A percentile compares a stretch with the other conserved stretches of the same genome.
Conservation (phyloP, 1,139 yeast genomes). For the Blastobotrys persicus region DNA sequence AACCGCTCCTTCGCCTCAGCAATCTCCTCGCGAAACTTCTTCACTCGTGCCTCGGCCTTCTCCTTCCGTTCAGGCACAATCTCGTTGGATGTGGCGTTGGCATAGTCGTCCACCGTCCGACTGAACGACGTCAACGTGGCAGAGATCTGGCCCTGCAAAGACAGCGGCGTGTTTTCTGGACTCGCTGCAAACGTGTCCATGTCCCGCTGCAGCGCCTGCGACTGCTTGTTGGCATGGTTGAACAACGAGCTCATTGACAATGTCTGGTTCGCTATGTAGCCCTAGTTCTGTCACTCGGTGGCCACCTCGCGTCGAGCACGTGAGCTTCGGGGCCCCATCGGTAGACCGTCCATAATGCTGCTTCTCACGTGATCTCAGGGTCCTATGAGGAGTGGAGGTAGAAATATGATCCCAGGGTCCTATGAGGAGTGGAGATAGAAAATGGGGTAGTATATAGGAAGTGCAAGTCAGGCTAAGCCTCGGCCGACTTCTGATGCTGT, state of each 20-base stretch:
- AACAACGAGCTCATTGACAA: constrained; percentile 63
- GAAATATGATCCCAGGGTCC: no score
- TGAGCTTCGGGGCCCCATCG: no score
- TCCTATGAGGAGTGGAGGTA: no score
- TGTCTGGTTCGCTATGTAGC: no score
- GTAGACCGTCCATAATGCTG: no score
- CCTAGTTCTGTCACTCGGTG: no score
- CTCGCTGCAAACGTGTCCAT: constrained; percentile 64
- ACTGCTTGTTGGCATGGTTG: constrained; percentile 86
- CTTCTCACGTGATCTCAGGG: no score
- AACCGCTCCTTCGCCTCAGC: constrained; percentile 56
- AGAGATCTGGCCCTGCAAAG: constrained; percentile 78
- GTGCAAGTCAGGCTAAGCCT: no score
- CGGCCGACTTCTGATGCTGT: no score
- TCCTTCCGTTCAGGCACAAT: constrained; percentile 53
- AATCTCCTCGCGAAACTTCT: constrained; percentile 59
- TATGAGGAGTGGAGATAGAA: no score
- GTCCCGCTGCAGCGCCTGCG: constrained; percentile 68
- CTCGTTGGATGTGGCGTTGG: constrained; percentile 61
- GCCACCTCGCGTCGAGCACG: neutral
- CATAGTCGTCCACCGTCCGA: constrained; percentile 76
- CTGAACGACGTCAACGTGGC: constrained; percentile 75
- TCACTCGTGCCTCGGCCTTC: constrained; percentile 64
- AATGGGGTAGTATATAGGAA: no score
- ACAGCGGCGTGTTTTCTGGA: constrained; percentile 65